Evolutionary conservation across 306 rosid species (phyloP).

Genomic region (Ormosia emarginata): DNA sequence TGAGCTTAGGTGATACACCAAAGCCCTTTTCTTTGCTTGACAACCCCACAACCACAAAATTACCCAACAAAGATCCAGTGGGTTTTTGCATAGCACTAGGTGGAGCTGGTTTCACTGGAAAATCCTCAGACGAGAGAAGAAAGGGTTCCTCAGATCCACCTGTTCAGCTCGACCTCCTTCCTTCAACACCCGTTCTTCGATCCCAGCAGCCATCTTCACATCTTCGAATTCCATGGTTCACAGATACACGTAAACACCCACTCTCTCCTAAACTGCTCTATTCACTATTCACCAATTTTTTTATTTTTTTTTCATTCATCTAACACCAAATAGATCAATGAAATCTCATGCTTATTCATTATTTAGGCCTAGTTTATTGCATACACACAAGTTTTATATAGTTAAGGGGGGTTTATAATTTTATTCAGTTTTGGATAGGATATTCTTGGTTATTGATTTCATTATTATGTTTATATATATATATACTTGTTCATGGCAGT

Average conservation of each 20-base stretch:
- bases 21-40: constrained; percentile 51
- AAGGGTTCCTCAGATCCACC: constrained; percentile 63
- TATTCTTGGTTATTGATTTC: neutral
- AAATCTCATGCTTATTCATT: neutral
- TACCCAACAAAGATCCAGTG: constrained; percentile 28
- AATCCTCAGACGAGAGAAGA: constrained; percentile 25
- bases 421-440: too few species aligned
- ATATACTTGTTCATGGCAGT: constrained; percentile 26
- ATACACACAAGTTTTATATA: neutral
- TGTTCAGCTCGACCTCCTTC: constrained; percentile 81
- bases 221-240: constrained; percentile 73
- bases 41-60: constrained; percentile 31
- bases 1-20: constrained; percentile 74
- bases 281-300: neutral
- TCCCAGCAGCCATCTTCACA: constrained; percentile 35
- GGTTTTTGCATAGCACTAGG: constrained; percentile 50
- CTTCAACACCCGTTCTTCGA: constrained; percentile 65
- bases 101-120: neutral
- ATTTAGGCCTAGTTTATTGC: neutral
- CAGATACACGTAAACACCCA: constrained; percentile 52
- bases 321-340: neutral
- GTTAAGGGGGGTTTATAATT: too few species aligned
- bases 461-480: too few species aligned
- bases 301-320: neutral
- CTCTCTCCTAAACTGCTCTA: neutral